Evolutionary conservation across 768 basidiomycete genomes (phyloP), one percentile per base, ranked within the genome.

Genomic region (Russula ochroleuca): DNA sequence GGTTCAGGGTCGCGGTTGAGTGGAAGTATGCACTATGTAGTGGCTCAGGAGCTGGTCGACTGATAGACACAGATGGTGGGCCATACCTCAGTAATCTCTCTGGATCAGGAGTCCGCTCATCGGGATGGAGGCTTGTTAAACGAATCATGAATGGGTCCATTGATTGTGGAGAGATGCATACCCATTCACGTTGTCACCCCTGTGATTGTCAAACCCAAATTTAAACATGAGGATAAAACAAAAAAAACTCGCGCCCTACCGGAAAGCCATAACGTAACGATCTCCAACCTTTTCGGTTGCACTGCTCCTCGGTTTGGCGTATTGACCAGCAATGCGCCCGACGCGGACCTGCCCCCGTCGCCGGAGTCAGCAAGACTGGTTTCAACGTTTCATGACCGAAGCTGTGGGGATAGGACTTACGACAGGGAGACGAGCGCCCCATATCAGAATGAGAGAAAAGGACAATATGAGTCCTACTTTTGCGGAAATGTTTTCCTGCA

Each of bases 121-220:
- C 79, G 2, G 83, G 81, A 62, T 88, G 83, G 31, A 92, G 76
- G 6, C 88, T 88, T 69, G 43, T 56, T 1, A 23, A 47, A 59
- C 49, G n/a, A n/a, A 54, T 66, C 38, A 40, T 25, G 31, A 31
- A 15, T 11, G 5, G 28, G 13, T 52, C 25, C 13, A 15, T 31
- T 19, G 28, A 8, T 40, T n/a, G 40, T 49, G 52, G 25, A 35
- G 3, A 8, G 14, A 25, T 17, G 35, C 70, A 82, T 73, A 87
- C 84, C 94, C 93, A 69, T 99, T 98, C 50, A 99, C 87, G 70
- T 96, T 98, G 76, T 99, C 96, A 15, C 97, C 97, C 68, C 96
- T 94, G 70, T 5, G n/a, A 35, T 13, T 19, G 21, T n/a, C 19
- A 23, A 17, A 23, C 23, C 11, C 45, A n/a, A 35, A 31, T 5